Conservation (phyloP, 1,284 basidiomycete genomes). For the Apiotrichum veenhuisii region DNA sequence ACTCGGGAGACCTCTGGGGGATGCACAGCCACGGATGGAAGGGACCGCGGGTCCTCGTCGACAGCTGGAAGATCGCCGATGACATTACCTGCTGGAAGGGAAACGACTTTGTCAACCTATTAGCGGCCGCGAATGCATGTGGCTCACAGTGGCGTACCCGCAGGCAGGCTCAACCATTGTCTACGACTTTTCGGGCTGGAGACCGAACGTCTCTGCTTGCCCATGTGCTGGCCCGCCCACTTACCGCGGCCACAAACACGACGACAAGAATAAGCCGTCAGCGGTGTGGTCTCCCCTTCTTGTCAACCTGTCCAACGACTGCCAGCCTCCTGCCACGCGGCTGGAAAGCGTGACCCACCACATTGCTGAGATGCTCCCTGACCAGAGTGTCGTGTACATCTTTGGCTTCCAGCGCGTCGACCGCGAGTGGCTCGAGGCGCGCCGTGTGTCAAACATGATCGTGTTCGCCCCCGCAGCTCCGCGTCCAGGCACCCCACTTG, state of each 20-base stretch:
- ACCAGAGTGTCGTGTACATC: background rate
- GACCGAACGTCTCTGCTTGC: background rate
- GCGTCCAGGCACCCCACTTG: no score
- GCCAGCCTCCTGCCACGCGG: no score
- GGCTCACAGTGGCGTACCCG: background rate
- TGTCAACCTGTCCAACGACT: no score
- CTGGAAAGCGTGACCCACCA: background rate
- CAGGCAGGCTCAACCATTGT: background rate
- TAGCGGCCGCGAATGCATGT: background rate
- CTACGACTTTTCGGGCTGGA: background rate
- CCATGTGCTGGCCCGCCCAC: background rate
- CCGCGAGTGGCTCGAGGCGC: background rate
- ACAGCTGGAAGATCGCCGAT: background rate
- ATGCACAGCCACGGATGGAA: background rate
- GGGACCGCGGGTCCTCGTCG: background rate
- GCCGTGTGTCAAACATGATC: background rate
- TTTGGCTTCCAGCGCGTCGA: slow-evolving; percentile 1
- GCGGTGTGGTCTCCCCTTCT: no score
- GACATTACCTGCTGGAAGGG: background rate
- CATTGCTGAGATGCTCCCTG: background rate
- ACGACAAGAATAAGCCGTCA: no score
- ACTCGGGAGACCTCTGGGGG: background rate
- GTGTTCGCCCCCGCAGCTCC: no score
- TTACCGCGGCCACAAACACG: no score
- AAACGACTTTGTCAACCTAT: background rate